Evolutionary conservation across 331 rosid species (phyloP).

Genomic region (Saraca asoca): DNA sequence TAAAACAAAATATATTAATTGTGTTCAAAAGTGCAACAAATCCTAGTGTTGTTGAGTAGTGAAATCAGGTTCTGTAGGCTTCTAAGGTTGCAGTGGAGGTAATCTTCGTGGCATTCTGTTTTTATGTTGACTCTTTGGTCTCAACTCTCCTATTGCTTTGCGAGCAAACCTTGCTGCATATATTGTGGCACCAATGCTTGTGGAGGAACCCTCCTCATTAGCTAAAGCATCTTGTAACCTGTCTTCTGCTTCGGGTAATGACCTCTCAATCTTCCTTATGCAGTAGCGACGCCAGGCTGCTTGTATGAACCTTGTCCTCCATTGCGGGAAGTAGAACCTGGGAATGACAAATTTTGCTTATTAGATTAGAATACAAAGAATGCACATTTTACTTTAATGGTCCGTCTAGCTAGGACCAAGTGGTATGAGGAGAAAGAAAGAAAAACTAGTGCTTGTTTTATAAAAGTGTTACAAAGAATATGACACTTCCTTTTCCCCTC

Average conservation of each 20-base stretch:
- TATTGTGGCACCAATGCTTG: constrained; percentile 46
- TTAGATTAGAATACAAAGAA: too few relatives aligned
- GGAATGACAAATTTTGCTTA: too few relatives aligned
- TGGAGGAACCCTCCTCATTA: constrained; percentile 29
- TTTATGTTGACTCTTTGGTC: constrained; percentile 9
- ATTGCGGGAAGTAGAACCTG: constrained; percentile 58
- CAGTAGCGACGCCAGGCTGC: constrained; percentile 50
- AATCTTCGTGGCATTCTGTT: constrained; percentile 28
- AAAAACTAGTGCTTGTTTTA: too few relatives aligned
- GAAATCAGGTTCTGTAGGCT: constrained; percentile 53
- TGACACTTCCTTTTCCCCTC: too few relatives aligned
- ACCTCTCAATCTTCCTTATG: constrained; percentile 42
- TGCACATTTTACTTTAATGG: background rate
- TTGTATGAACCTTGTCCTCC: constrained; percentile 63
- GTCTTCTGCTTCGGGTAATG: constrained; percentile 40
- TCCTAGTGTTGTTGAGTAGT: constrained; percentile 32
- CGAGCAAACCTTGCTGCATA: constrained; percentile 53
- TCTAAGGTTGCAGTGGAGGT: constrained; percentile 42
- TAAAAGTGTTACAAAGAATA: too few relatives aligned
- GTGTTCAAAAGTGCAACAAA: too few relatives aligned
- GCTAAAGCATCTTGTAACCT: constrained; percentile 51
- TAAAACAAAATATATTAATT: too few relatives aligned
- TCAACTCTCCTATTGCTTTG: constrained; percentile 41
- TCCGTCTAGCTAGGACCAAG: too few relatives aligned
- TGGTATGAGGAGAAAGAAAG: too few relatives aligned